Base-by-base conservation (phyloP, 208 protist species). In the Angomonas deanei region DNA sequence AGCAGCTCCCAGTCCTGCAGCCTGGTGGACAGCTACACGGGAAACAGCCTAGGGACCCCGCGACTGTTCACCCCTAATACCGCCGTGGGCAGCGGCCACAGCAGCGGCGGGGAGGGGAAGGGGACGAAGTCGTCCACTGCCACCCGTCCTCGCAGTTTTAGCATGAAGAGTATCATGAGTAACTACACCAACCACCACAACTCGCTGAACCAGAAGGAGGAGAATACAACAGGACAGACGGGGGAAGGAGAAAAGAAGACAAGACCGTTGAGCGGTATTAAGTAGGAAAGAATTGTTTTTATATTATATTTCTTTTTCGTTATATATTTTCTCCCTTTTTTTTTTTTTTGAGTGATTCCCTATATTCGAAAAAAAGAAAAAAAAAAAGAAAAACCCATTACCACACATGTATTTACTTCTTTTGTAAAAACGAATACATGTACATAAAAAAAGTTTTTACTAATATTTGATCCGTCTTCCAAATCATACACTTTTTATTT, bases 321-420 rank as follows among this genome's bases (percentile, higher is more conserved):
- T 27, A 21, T 53, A 27, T 26, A 53, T 59, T 66, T 58, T 56
- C 26, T 23, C 31, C 31, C 30, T 26, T 56, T 58, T 53, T 26
- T 53, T 34, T 52, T 56, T 61, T 68, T 58, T 27, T 36, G 26
- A 31, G 19, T 57, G 17, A 13, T 68, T 42, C 15, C 15, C 36
- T 42, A 42, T 42, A 8, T 42, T n/a, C 36, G 11, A n/a, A 42
- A n/a, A 42, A n/a, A 42, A 42, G 36, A 42, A 42, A 42, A 42
- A 42, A 42, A 42, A 42, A 5, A 24, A 3, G 11, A 52, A 47
- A 52, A 4, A 27, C 17, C 57, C 30, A 11, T 60, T 57, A n/a
- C n/a, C n/a, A n/a, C n/a, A n/a, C n/a, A n/a, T 17, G 1, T 56
- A 60, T 30, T 15, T 33, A 21, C 3, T n/a, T 66, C 6, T 53